phyloP scores from a whole-genome alignment of 2,329 filamentous ascomycete species.

The Aphanoascus verrucosus region DNA sequence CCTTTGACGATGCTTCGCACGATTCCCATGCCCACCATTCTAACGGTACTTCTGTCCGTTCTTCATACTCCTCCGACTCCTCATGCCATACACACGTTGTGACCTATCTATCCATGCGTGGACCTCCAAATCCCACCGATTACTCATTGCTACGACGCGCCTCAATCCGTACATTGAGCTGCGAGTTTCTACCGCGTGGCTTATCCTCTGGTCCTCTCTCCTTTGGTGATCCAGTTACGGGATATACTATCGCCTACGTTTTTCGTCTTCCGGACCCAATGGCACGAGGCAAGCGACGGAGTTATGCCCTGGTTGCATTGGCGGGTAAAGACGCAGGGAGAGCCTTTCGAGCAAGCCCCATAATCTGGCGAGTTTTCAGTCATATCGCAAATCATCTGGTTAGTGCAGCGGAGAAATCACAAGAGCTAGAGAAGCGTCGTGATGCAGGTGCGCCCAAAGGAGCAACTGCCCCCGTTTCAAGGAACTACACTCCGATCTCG shows the following conservation, averaged over 20 bases:
- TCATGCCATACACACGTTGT: slow-evolving; percentile 46
- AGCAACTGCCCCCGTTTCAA: slow-evolving; percentile 9
- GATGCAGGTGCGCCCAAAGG: slow-evolving; percentile 20
- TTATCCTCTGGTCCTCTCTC: slow-evolving; percentile 48
- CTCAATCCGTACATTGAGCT: slow-evolving; percentile 48
- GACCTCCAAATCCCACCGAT: slow-evolving; percentile 43
- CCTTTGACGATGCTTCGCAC: slow-evolving; percentile 27
- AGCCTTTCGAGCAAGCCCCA: slow-evolving; percentile 38
- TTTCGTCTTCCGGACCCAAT: slow-evolving; percentile 50
- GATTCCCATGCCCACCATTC: slow-evolving; percentile 32
- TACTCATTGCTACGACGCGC: slow-evolving; percentile 48
- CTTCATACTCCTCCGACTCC: slow-evolving; percentile 35
- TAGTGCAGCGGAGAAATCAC: slow-evolving; percentile 35
- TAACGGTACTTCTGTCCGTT: slow-evolving; percentile 30
- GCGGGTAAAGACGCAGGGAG: slow-evolving; percentile 43
- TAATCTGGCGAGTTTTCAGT: slow-evolving; percentile 46
- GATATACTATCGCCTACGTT: slow-evolving; percentile 50
- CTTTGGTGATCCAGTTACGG: slow-evolving; percentile 46
- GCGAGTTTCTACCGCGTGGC: slow-evolving; percentile 46
- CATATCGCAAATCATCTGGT: slow-evolving; percentile 45
- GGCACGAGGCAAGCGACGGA: slow-evolving; percentile 46
- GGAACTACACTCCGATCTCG: slow-evolving; percentile 45
- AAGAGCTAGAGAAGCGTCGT: slow-evolving; percentile 36
- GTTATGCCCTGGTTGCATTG: slow-evolving; percentile 48
- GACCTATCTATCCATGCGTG: slow-evolving; percentile 49